phyloP scores from a whole-genome alignment of 768 basidiomycete species.

The Trametes cinnabarina region DNA sequence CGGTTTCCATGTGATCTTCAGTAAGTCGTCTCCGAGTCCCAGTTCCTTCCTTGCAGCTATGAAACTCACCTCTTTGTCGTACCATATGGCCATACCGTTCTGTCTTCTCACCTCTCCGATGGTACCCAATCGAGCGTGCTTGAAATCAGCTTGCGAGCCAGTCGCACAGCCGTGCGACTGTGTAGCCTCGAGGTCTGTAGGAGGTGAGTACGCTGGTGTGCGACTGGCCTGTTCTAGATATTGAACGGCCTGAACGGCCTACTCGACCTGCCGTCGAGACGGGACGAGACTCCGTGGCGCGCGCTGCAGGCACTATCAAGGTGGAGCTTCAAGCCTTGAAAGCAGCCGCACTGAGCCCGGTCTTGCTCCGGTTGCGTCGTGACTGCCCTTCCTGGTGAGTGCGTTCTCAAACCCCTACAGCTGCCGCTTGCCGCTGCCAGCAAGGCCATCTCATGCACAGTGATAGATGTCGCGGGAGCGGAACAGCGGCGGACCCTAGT shows the following conservation, averaged over 20 bases:
- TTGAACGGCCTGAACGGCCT: neutral
- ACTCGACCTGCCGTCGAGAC: neutral
- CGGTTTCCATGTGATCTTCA: neutral
- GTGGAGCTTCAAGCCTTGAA: neutral
- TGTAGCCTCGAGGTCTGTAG: slow-evolving; percentile 7
- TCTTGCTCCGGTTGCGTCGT: neutral
- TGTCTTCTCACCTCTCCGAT: neutral
- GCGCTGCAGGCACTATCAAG: neutral
- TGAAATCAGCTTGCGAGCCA: neutral
- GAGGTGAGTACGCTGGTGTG: neutral
- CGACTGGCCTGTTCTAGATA: neutral
- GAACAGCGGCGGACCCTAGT: neutral
- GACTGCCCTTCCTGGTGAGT: slow-evolving; percentile 5
- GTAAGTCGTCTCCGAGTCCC: slow-evolving; percentile 4
- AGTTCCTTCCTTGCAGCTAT: neutral
- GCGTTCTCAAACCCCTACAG: slow-evolving; percentile 7
- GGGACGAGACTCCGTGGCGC: neutral
- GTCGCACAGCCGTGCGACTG: slow-evolving; percentile 17
- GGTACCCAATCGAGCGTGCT: slow-evolving; percentile 8
- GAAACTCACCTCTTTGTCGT: neutral
- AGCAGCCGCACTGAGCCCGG: neutral
- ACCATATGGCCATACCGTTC: neutral
- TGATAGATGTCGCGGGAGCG: neutral
- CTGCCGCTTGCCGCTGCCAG: neutral
- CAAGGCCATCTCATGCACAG: slow-evolving; percentile 1